These are phyloP conservation scores for Prinsepia uniflora DNA, from an alignment of 306 rosid genomes.

Conservation along the genomic window DNA sequence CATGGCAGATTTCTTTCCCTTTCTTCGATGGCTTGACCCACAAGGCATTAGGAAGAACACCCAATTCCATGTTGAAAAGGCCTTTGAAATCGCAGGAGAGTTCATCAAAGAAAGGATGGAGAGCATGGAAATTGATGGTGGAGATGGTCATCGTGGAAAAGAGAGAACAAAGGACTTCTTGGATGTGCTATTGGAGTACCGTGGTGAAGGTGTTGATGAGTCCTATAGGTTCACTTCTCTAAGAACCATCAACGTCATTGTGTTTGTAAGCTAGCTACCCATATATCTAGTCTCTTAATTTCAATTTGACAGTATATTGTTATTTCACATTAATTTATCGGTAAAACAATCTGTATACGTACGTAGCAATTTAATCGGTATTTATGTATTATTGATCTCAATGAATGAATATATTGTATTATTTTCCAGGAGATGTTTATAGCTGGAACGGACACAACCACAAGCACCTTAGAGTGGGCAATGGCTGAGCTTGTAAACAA, in stretches of 20 bases:
- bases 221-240: conserved; percentile 36
- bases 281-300: not conserved
- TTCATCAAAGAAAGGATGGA: conserved; percentile 63
- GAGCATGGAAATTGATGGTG: conserved; percentile 13
- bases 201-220: conserved; percentile 42
- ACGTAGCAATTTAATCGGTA: no score
- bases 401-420: not conserved
- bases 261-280: conserved; percentile 35
- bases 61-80: conserved; percentile 57
- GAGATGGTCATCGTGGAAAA: not conserved
- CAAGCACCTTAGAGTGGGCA: conserved; percentile 86
- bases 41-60: conserved; percentile 70
- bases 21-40: conserved; percentile 61
- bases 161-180: conserved; percentile 49
- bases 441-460: conserved; percentile 87
- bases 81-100: conserved; percentile 64
- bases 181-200: conserved; percentile 66
- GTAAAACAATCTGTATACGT: no score
- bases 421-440: conserved; percentile 70
- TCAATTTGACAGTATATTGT: not conserved
- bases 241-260: conserved; percentile 55
- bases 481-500: conserved; percentile 79
- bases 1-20: conserved; percentile 63
- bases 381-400: not conserved
- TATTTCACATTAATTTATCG: not conserved